Conservation (phyloP, 208 protist genomes). For the Trypanosoma grayi region DNA sequence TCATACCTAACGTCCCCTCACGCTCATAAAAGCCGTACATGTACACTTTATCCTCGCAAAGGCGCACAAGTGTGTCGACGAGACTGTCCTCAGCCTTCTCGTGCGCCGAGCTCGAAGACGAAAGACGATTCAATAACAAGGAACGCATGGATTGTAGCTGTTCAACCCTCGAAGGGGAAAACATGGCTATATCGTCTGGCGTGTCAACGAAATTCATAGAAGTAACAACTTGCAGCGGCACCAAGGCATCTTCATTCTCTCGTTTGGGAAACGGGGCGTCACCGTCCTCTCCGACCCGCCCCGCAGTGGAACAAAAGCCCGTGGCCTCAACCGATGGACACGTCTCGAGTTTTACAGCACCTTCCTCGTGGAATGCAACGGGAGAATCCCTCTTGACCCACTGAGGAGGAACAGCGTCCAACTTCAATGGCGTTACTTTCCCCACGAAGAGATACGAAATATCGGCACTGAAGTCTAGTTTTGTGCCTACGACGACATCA, state of each 20-base stretch:
- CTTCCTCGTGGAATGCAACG: too few relatives aligned
- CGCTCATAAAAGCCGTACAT: constrained; percentile 24
- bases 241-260: not conserved
- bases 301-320: not conserved
- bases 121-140: constrained; percentile 17
- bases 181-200: not conserved
- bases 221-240: not conserved
- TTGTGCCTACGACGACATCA: not conserved
- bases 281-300: not conserved
- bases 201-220: not conserved
- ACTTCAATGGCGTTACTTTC: not conserved
- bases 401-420: not conserved
- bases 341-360: not conserved
- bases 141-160: not conserved
- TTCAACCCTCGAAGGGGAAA: too few relatives aligned
- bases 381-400: too few relatives aligned
- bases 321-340: not conserved
- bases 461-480: not conserved
- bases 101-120: not conserved
- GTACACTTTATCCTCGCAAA: constrained; percentile 30
- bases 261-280: not conserved
- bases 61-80: constrained; percentile 19
- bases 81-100: constrained; percentile 5
- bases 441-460: not conserved
- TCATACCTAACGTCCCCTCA: not conserved